phyloP scores from a whole-genome alignment of 2,329 filamentous ascomycete species.

The Alternaria ventricosa region DNA sequence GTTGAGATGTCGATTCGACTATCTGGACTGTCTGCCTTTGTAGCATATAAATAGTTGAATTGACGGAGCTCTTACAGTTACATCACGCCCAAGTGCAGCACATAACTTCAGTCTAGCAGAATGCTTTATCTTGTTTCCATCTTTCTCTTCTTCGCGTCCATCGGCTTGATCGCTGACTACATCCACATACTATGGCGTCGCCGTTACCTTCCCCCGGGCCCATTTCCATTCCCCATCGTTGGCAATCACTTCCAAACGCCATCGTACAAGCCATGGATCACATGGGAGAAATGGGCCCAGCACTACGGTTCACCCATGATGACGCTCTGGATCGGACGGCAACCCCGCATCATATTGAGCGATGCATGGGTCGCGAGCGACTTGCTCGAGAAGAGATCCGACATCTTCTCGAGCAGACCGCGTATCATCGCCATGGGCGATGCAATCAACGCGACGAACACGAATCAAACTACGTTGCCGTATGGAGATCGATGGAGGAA shows the following conservation, averaged over 20 bases:
- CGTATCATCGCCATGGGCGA: neutral
- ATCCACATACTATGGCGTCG: neutral
- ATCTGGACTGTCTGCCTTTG: neutral
- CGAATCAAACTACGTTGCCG: neutral
- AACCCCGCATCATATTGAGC: neutral
- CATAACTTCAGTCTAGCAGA: fast-evolving
- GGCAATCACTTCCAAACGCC: neutral
- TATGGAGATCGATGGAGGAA: neutral
- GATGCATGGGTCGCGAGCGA: neutral
- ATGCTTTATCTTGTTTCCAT: fast-evolving
- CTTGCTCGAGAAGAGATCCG: neutral
- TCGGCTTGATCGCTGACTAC: neutral
- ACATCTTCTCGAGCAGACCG: neutral
- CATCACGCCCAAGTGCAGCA: too few relatives aligned
- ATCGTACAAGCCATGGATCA: neutral
- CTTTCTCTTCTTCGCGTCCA: fast-evolving
- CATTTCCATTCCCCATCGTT: neutral
- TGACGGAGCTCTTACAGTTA: too few relatives aligned
- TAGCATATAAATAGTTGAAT: neutral
- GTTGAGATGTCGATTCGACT: neutral
- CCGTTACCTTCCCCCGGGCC: neutral
- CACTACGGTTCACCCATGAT: neutral
- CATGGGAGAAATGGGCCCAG: neutral
- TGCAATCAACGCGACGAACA: neutral
- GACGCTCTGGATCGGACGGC: neutral